Evolutionary conservation across 2,329 filamentous ascomycete species (phyloP), one percentile per base, ranked within the genome.

Genomic region (Xylaria sp.): DNA sequence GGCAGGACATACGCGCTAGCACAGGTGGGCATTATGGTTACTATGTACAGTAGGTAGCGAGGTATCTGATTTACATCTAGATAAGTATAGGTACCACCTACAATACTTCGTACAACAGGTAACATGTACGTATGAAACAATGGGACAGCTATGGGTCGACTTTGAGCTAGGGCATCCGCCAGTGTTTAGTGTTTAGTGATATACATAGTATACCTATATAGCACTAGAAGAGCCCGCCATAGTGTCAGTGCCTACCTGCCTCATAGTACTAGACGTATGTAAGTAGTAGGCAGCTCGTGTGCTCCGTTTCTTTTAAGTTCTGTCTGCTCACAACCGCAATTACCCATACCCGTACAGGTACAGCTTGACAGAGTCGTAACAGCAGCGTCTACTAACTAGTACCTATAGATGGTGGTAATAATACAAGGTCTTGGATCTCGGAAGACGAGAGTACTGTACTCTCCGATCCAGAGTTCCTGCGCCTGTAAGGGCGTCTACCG

Each of bases 341-440:
- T 7, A 23, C 49, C 26, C 28, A 26, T 33, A 17, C 7, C 33
- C 20, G 40, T 57, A 57, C 40, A 33, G 20, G 15, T 38, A 31
- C 15, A 42, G 20, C 23, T 7, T 20, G 11, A n/a, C 17, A 26
- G 38, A 13, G 17, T 33, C 23, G 6, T 6, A 26, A 49, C 11
- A 28, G 23, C 46, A 49, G 17, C n/a, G 28, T 10, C 31, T 54
- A 15, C 28, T 20, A 46, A 15, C 28, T 20, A 46, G 17, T 13
- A 56, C 46, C 36, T 38, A 38, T 38, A 38, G 36, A 10, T 38
- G 11, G 13, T 38, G 17, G 13, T 63, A 49, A 33, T 61, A 51
- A 48, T 57, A 49, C 28, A 59, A 58, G 57, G 66, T 68, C 57
- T 65, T 17, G 42, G 58, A 65, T 65, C 58, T 68, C 66, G 62